phyloP scores from a whole-genome alignment of 164 flowering plant genomes.

The Sedum album region DNA sequence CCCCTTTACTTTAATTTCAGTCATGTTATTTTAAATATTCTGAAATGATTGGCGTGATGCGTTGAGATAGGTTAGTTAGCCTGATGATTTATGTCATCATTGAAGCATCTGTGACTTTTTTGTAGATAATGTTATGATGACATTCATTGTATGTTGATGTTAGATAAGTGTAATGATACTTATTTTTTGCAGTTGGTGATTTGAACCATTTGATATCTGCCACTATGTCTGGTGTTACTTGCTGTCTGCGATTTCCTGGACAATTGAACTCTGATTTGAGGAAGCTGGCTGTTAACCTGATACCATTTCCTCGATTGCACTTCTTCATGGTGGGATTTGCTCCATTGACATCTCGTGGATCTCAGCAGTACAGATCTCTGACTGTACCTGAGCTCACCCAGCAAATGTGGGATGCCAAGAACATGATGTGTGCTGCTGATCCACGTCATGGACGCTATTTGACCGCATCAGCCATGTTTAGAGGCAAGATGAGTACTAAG shows the following conservation, averaged over 20 bases:
- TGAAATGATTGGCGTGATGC: not conserved
- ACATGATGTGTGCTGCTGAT: slow-evolving; percentile 8
- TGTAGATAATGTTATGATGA: too few species aligned
- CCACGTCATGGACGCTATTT: not conserved
- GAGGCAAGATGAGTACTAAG: slow-evolving; percentile 6
- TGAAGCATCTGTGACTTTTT: too few species aligned
- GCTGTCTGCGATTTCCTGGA: slow-evolving; percentile 48
- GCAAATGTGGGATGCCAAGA: slow-evolving; percentile 31
- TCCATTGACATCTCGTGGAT: slow-evolving; percentile 42
- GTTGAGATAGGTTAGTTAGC: not conserved
- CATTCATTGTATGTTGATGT: not conserved
- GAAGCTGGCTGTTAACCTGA: slow-evolving; percentile 49
- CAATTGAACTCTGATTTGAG: slow-evolving; percentile 44
- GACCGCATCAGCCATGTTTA: slow-evolving; percentile 6
- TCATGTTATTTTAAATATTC: not conserved
- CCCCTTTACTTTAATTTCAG: not conserved
- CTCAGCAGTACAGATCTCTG: slow-evolving; percentile 39
- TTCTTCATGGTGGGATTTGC: slow-evolving; percentile 59
- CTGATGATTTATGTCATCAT: too few species aligned
- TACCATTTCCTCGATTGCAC: slow-evolving; percentile 50
- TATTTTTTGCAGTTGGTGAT: slow-evolving; percentile 33
- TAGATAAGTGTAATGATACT: not conserved
- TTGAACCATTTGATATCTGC: slow-evolving; percentile 47
- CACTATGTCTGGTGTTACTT: slow-evolving; percentile 48
- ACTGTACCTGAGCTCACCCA: slow-evolving; percentile 50